Evolutionary conservation across 2,329 filamentous ascomycete species (phyloP).

Genomic region (Fusarium duplospermum): DNA sequence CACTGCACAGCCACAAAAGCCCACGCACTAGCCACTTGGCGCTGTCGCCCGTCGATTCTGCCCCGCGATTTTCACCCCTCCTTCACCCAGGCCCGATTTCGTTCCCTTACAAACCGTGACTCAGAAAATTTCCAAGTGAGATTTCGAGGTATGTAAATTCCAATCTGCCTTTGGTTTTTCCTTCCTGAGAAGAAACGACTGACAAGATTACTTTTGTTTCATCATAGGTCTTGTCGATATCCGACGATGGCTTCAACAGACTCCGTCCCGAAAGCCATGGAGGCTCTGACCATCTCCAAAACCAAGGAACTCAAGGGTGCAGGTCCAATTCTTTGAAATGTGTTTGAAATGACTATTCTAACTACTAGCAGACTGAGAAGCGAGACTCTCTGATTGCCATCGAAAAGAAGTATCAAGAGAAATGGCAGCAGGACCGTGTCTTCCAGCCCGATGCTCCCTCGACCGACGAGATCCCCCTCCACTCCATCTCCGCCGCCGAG

Average conservation of each 20-base stretch:
- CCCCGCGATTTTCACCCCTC: constrained; percentile 55
- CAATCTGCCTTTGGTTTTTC: not conserved
- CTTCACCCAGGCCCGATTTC: constrained; percentile 37
- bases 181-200: not conserved
- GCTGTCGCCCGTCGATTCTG: constrained; percentile 34
- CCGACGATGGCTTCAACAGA: constrained; percentile 57
- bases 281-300: constrained; percentile 65
- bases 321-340: constrained; percentile 43
- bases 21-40: constrained; percentile 32
- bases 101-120: constrained; percentile 43
- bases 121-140: constrained; percentile 46
- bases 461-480: constrained; percentile 79
- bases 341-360: constrained; percentile 6
- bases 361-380: constrained; percentile 77
- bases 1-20: constrained; percentile 42
- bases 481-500: constrained; percentile 78
- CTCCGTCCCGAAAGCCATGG: constrained; percentile 60
- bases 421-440: constrained; percentile 64
- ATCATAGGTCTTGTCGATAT: constrained; percentile 44
- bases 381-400: constrained; percentile 82
- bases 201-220: constrained; percentile 3
- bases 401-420: constrained; percentile 92
- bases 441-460: constrained; percentile 91
- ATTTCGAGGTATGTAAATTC: constrained; percentile 36
- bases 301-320: constrained; percentile 71